phyloP scores from a whole-genome alignment of 179 eudicot species.

The Amaranthus tricolor region DNA sequence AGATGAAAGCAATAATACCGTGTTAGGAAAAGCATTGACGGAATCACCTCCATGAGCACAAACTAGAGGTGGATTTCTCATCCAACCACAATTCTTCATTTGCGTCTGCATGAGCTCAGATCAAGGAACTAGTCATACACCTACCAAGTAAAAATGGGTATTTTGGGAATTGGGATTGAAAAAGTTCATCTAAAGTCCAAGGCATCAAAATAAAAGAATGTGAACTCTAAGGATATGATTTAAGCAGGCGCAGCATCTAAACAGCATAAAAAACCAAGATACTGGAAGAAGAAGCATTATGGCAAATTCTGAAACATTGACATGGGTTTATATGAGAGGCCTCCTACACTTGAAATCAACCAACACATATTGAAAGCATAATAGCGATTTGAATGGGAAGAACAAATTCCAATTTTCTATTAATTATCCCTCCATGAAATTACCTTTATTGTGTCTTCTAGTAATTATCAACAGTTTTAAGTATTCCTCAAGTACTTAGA shows the following conservation, averaged over 20 bases:
- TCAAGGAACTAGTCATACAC: conserved; percentile 5
- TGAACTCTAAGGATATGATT: not conserved
- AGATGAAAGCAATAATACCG: conserved; percentile 44
- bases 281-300: not conserved
- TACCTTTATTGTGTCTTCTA: too few species aligned
- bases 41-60: conserved; percentile 99
- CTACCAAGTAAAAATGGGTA: not conserved
- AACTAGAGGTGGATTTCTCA: conserved; percentile 73
- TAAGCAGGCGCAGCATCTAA: not conserved
- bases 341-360: not conserved
- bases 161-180: not conserved
- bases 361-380: not conserved
- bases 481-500: too few species aligned
- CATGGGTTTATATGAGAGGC: not conserved
- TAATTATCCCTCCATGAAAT: too few species aligned
- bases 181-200: not conserved
- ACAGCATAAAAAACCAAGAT: not conserved
- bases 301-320: not conserved
- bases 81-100: conserved; percentile 68
- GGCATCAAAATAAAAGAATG: not conserved
- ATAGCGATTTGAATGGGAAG: too few species aligned
- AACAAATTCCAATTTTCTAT: too few species aligned
- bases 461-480: too few species aligned
- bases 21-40: conserved; percentile 75
- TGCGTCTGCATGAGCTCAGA: conserved; percentile 36